phyloP scores from a whole-genome alignment of 2,329 filamentous ascomycete genomes.

The Neonectria hederae region DNA sequence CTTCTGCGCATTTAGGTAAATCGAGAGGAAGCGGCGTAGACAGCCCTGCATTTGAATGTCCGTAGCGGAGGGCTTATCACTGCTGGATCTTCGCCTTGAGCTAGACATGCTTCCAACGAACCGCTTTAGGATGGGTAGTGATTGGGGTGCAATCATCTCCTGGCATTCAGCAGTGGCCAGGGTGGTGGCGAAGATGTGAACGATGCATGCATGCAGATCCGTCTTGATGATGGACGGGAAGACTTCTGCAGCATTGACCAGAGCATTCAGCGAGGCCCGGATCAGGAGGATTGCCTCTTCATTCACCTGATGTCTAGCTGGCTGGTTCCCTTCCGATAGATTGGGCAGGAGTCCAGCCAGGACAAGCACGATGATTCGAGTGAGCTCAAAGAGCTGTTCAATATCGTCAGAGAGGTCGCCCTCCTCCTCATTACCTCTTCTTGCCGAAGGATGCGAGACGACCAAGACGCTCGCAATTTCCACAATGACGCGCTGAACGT shows the following conservation, averaged over 20 bases:
- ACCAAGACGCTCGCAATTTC: conserved; percentile 92
- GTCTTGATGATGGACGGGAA: conserved; percentile 97
- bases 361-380: conserved; percentile 93
- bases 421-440: conserved; percentile 64
- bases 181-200: conserved; percentile 96
- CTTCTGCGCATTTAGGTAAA: conserved; percentile 79
- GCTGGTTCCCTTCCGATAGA: conserved; percentile 71
- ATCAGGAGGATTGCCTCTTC: conserved; percentile 88
- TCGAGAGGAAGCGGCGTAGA: conserved; percentile 82
- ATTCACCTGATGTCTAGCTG: conserved; percentile 79
- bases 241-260: conserved; percentile 94
- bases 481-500: conserved; percentile 91
- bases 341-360: conserved; percentile 89
- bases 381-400: conserved; percentile 96
- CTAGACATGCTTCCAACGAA: conserved; percentile 81
- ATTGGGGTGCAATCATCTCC: conserved; percentile 86
- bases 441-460: conserved; percentile 88
- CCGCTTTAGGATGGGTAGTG: conserved; percentile 88
- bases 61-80: conserved; percentile 59
- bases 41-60: conserved; percentile 82
- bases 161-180: conserved; percentile 87
- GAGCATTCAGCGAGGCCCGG: conserved; percentile 80
- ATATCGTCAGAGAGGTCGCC: conserved; percentile 94
- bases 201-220: conserved; percentile 93
- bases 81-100: conserved; percentile 50